Evolutionary conservation across 108 stramenopile species (phyloP), one percentile per base, ranked within the genome.

Genomic region (Poteriospumella lacustris): DNA sequence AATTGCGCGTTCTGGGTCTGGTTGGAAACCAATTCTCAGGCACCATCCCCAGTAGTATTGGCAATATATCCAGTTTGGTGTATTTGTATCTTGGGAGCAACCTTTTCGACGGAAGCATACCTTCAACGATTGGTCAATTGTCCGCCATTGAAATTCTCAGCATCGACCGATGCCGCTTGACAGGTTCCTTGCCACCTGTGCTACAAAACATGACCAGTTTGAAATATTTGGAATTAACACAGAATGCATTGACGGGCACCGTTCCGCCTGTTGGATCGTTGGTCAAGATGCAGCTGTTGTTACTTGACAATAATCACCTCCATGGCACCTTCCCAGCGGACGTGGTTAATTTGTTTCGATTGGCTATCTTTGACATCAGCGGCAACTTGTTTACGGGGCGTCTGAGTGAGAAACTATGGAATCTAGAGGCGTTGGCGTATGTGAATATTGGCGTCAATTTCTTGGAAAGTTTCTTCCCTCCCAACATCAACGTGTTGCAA

Each of bases 1-100:
- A 64, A 64, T 31, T 64, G 75, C 9, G 9, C 36, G 19, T 42
- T 5, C 52, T 78, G 56, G 0, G n/a, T 73, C 39, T 76, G 75
- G 2, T 70, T 12, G 3, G 3, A 5, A 64, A 64, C 31, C 15
- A 64, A 34, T 33, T 64, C 9, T 34, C 5, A 34, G 60, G 60
- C 36, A 34, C 60, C 9, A 3, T 64, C 5, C 60, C 60, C 5
- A 34, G 33, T 64, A 34, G 33, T 5, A 64, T 64, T 64, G 3
- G 60, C 9, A 64, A 64, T 64, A 9, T 64, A 31, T 34, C 60
- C 36, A 9, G 3, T 31, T 5, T 64, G 12, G 60, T 5, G 60
- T 12, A 34, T 12, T 64, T 64, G 31, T 26, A 19, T 9, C 9
- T 64, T 5, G 24, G 31, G 28, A 24, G 5, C 24, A 64, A 64